Conservation (phyloP, 139 green algal genomes). For the Chlorella sp. region DNA sequence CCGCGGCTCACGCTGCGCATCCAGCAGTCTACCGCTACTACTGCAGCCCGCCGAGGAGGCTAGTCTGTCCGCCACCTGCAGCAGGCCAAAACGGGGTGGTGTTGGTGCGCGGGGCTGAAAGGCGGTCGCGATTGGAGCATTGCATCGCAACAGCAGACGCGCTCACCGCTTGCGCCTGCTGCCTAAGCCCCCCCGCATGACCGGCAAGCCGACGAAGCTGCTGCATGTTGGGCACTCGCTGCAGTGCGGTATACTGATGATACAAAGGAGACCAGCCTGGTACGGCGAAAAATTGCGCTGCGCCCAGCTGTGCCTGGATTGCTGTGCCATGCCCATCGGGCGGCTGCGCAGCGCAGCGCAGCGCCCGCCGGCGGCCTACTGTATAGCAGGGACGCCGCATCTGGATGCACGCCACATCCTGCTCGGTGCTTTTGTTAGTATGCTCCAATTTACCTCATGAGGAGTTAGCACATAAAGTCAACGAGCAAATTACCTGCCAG, state of each 20-base stretch:
- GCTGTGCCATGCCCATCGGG: no score
- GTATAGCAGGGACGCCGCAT: no score
- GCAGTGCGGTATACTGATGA: background rate
- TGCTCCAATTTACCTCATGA: no score
- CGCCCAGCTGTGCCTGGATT: background rate
- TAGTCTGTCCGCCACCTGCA: conserved; percentile 17
- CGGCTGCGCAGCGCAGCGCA: no score
- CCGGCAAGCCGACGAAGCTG: background rate
- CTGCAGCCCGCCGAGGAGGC: conserved; percentile 14
- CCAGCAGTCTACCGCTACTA: conserved; percentile 5
- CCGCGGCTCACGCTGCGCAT: background rate
- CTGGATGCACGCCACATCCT: no score
- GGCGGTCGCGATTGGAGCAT: background rate
- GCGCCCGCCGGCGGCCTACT: no score
- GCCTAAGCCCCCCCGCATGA: background rate
- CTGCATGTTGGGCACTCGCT: background rate
- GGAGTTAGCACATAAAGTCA: no score
- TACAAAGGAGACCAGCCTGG: background rate
- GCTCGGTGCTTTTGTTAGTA: no score
- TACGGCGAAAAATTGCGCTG: background rate
- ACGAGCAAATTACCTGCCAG: no score
- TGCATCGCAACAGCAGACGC: background rate
- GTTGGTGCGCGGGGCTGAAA: background rate
- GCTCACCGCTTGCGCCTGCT: background rate
- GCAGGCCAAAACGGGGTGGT: background rate